A percentile compares a stretch with the other conserved stretches of the same genome.
phyloP scores from a whole-genome alignment of 2,329 filamentous ascomycete genomes.

The Tolypocladium pustulatum region DNA sequence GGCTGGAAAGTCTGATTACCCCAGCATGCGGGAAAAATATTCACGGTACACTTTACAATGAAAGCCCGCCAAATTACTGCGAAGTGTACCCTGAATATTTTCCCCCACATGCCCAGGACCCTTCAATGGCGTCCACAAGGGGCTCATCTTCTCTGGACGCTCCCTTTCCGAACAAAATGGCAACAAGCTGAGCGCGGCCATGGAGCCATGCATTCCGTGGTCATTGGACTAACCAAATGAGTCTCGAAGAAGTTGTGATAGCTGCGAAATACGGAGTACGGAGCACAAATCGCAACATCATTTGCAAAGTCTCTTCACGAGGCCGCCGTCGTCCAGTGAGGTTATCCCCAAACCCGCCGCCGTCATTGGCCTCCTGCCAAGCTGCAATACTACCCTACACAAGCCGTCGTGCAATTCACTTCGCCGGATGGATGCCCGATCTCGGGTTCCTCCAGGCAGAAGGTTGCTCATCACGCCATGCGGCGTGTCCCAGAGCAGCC shows the following conservation, averaged over 20 bases:
- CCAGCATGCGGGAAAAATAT: too few relatives aligned
- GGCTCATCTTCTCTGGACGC: background rate
- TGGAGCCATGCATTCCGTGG: background rate
- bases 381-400: background rate
- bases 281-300: too few relatives aligned
- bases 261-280: too few relatives aligned
- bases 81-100: too few relatives aligned
- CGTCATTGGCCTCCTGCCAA: background rate
- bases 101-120: background rate
- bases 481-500: background rate
- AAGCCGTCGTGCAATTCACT: background rate
- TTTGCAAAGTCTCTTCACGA: background rate
- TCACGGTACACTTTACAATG: too few relatives aligned
- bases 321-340: background rate
- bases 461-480: background rate
- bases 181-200: too few relatives aligned
- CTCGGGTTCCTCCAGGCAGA: background rate
- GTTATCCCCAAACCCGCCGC: background rate
- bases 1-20: background rate
- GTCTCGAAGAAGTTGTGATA: too few relatives aligned
- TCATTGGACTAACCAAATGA: background rate
- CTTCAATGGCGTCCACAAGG: background rate
- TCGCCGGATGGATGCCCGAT: background rate
- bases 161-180: background rate
- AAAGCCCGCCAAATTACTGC: too few relatives aligned